Evolutionary conservation across 805 yeast species (phyloP).

Genomic region (Candida ortonii): DNA sequence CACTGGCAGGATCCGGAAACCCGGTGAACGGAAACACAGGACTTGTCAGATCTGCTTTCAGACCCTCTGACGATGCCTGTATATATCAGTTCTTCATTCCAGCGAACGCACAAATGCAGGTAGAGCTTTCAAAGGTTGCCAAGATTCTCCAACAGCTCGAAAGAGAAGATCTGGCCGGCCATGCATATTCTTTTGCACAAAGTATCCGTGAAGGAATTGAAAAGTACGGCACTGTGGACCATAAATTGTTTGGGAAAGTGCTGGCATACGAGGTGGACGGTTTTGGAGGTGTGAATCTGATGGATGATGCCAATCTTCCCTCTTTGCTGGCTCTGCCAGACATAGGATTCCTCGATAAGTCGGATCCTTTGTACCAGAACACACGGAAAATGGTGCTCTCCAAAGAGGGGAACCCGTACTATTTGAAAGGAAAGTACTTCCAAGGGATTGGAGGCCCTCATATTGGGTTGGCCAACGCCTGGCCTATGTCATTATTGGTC

Average conservation of each 20-base stretch:
- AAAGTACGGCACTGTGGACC: slow-evolving; percentile 62
- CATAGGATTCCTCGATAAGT: slow-evolving; percentile 53
- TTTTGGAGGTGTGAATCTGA: slow-evolving; percentile 64
- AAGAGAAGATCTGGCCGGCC: slow-evolving; percentile 19
- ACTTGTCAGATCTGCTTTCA: slow-evolving; percentile 73
- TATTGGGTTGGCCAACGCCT: slow-evolving; percentile 72
- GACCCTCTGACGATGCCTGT: slow-evolving; percentile 88
- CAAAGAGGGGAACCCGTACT: slow-evolving; percentile 76
- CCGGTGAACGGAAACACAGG: slow-evolving; percentile 75
- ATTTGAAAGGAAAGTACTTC: slow-evolving; percentile 56
- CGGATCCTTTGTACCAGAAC: slow-evolving; percentile 66
- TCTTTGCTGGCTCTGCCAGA: slow-evolving; percentile 79
- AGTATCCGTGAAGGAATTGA: slow-evolving; percentile 54
- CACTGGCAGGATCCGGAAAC: slow-evolving; percentile 76
- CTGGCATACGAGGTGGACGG: slow-evolving; percentile 91
- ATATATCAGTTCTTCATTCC: slow-evolving; percentile 80
- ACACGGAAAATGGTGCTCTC: slow-evolving; percentile 75
- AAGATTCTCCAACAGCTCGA: slow-evolving; percentile 24
- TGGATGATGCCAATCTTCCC: slow-evolving; percentile 93
- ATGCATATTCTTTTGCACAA: slow-evolving; percentile 37
- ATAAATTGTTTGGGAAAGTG: slow-evolving; percentile 69
- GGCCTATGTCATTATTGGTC: slow-evolving; percentile 87
- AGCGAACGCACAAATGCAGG: slow-evolving; percentile 73
- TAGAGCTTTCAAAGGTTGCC: slow-evolving; percentile 49
- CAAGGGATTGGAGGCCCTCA: slow-evolving; percentile 92